These are phyloP conservation scores for Schrenkiella parvula DNA, from an alignment of 345 rosid species.

Conservation along the genomic window DNA sequence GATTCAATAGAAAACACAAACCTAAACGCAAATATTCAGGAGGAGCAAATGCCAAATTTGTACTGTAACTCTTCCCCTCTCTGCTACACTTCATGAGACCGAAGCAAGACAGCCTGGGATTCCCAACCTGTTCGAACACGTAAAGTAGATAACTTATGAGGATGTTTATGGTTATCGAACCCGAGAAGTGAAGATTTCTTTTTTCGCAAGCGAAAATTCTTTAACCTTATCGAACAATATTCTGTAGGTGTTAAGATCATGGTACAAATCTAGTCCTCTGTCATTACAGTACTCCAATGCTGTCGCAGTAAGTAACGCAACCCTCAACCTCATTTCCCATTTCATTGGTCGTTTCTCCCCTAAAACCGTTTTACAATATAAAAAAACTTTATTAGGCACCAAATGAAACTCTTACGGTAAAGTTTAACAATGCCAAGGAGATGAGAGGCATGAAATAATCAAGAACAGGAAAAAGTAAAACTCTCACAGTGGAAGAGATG, in stretches of 20 bases:
- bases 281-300: conserved; percentile 84
- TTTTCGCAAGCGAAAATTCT: neutral
- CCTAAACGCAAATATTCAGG: conserved; percentile 93
- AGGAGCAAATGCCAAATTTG: conserved; percentile 96
- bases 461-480: neutral
- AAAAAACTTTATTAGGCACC: neutral
- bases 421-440: neutral
- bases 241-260: conserved; percentile 93
- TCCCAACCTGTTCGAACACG: conserved; percentile 59
- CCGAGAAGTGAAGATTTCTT: neutral
- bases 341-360: conserved; percentile 99
- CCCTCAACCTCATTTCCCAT: conserved; percentile 95
- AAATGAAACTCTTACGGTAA: neutral
- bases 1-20: conserved; percentile 8
- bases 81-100: conserved; percentile 96
- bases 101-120: conserved; percentile 87
- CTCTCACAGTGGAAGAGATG: conserved; percentile 91
- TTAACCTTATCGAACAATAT: conserved; percentile 79
- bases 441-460: neutral
- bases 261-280: conserved; percentile 80
- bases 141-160: neutral
- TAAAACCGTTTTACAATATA: conserved; percentile 14
- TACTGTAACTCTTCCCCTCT: conserved; percentile 94
- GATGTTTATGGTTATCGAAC: neutral
- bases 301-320: conserved; percentile 75